A percentile compares a stretch with the other conserved stretches of the same genome.
phyloP scores from a whole-genome alignment of 768 basidiomycete genomes.

The Termitomyces sp. region DNA sequence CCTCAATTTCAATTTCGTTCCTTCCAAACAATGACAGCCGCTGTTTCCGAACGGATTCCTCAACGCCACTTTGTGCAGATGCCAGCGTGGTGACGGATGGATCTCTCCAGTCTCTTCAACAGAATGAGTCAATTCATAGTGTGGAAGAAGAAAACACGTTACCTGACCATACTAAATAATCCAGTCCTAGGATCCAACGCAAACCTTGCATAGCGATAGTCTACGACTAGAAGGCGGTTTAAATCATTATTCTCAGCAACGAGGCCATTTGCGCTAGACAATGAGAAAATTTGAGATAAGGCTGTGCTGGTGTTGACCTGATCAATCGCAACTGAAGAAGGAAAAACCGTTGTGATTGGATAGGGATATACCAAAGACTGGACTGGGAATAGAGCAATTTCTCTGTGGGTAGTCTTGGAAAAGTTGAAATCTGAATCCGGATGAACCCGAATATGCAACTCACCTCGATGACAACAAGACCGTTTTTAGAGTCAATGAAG shows the following conservation, averaged over 20 bases:
- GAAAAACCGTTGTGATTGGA: slow-evolving; percentile 75
- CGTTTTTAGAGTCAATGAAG: slow-evolving; percentile 64
- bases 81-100: slow-evolving; percentile 58
- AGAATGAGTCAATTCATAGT: background rate
- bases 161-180: slow-evolving; percentile 80
- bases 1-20: slow-evolving; percentile 88
- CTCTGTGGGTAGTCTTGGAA: slow-evolving; percentile 76
- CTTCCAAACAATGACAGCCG: slow-evolving; percentile 70
- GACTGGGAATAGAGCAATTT: slow-evolving; percentile 72
- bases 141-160: slow-evolving; percentile 14
- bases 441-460: slow-evolving; percentile 17
- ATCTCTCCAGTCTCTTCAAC: slow-evolving; percentile 87
- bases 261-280: slow-evolving; percentile 25
- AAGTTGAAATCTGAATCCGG: slow-evolving; percentile 12
- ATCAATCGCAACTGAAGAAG: slow-evolving; percentile 25
- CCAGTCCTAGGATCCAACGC: slow-evolving; percentile 81
- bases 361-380: slow-evolving; percentile 69
- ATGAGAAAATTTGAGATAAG: slow-evolving; percentile 10
- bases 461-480: slow-evolving; percentile 90
- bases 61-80: slow-evolving; percentile 62
- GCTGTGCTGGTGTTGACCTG: slow-evolving; percentile 19
- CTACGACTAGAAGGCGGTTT: slow-evolving; percentile 58
- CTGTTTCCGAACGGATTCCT: slow-evolving; percentile 48
- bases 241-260: slow-evolving; percentile 32
- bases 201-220: slow-evolving; percentile 92